Conservation (phyloP, 2,329 filamentous ascomycete genomes). For the Amphichorda felina region DNA sequence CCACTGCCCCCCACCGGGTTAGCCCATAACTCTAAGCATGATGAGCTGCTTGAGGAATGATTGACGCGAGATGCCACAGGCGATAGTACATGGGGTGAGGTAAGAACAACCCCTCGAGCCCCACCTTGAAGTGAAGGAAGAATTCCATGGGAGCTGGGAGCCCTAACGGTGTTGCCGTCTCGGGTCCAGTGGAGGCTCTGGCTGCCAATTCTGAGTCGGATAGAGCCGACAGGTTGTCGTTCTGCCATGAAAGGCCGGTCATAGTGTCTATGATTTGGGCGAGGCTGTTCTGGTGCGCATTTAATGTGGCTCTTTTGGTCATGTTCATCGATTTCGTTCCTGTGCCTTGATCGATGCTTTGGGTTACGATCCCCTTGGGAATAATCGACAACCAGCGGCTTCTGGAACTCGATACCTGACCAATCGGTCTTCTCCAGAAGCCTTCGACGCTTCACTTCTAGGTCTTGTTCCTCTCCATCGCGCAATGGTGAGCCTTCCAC, state of each 20-base stretch:
- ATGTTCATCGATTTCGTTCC: neutral
- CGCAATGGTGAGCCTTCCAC: too few relatives aligned
- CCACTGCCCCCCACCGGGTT: too few relatives aligned
- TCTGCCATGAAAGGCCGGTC: neutral
- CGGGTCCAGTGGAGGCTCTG: constrained; percentile 16
- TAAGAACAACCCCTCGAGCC: constrained; percentile 1
- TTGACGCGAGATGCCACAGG: too few relatives aligned
- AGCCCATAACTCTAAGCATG: too few relatives aligned
- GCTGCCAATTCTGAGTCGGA: constrained; percentile 16
- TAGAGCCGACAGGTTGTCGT: neutral
- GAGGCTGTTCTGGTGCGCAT: neutral
- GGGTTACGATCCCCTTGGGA: neutral
- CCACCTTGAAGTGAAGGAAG: neutral
- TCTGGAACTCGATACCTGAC: constrained; percentile 18
- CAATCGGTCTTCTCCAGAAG: constrained; percentile 16
- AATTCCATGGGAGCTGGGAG: neutral
- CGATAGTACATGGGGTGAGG: neutral
- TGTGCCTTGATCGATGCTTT: neutral
- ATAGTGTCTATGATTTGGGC: neutral
- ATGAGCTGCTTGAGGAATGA: too few relatives aligned
- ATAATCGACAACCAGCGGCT: constrained; percentile 11
- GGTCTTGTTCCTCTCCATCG: constrained; percentile 1
- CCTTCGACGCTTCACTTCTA: constrained; percentile 11
- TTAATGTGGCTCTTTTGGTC: too few relatives aligned
- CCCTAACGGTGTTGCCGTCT: constrained; percentile 12